Evolutionary conservation across 75 land plant genomes (phyloP).

Genomic region (Larix kaempferi): DNA sequence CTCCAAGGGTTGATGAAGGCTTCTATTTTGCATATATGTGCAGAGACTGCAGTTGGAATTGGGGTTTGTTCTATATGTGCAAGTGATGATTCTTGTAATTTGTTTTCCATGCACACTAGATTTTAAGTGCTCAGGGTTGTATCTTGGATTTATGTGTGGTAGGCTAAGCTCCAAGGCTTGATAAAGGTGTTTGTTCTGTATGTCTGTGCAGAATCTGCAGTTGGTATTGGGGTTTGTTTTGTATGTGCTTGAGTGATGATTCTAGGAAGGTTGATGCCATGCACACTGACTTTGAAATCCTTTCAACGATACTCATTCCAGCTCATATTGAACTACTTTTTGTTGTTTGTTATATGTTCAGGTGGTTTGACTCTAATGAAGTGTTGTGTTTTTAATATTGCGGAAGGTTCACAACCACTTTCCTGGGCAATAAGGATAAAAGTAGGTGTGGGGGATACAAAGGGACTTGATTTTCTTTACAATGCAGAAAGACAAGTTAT

Average conservation of each 20-base stretch:
- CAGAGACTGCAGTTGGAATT: background rate
- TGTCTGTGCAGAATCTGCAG: background rate
- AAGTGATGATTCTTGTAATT: background rate
- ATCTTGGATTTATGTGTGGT: no score
- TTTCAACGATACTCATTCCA: background rate
- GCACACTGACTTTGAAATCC: background rate
- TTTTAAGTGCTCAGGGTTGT: no score
- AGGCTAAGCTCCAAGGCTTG: no score
- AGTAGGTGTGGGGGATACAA: constrained; percentile 20
- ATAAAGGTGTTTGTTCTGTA: no score
- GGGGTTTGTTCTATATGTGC: background rate
- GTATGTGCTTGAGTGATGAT: background rate
- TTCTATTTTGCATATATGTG: background rate
- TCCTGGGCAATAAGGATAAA: constrained; percentile 32
- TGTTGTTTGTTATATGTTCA: background rate
- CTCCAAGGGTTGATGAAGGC: no score
- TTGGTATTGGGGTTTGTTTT: background rate
- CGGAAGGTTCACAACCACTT: constrained; percentile 13
- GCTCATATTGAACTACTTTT: background rate
- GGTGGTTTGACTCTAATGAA: background rate
- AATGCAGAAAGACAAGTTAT: constrained; percentile 12
- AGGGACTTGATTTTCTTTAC: constrained; percentile 34
- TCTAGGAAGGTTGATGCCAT: background rate
- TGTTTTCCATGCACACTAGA: background rate
- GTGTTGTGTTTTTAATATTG: background rate